Conservation (phyloP, 2,329 filamentous ascomycete genomes). For the Aureobasidium sp. region DNA sequence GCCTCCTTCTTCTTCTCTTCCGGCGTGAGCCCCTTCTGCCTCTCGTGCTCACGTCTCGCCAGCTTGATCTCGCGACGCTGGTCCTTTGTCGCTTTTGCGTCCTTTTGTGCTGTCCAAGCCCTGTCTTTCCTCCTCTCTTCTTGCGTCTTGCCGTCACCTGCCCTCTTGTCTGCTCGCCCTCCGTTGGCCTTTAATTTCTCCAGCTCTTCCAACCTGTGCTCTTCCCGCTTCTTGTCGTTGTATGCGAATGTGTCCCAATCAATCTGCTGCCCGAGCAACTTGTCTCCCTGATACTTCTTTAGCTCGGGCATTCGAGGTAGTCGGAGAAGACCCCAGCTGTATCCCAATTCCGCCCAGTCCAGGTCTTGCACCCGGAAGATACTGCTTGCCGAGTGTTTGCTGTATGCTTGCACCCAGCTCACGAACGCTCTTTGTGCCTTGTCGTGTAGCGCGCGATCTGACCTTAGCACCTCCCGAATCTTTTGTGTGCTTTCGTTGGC, state of each 20-base stretch:
- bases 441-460: slow-evolving; percentile 65
- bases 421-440: slow-evolving; percentile 89
- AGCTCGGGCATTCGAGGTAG: slow-evolving; percentile 90
- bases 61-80: slow-evolving; percentile 26
- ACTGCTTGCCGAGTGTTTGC: slow-evolving; percentile 79
- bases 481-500: slow-evolving; percentile 47
- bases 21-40: slow-evolving; percentile 21
- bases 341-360: slow-evolving; percentile 74
- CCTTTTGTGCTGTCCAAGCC: slow-evolving; percentile 30
- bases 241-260: slow-evolving; percentile 34
- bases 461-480: slow-evolving; percentile 52
- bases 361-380: slow-evolving; percentile 80
- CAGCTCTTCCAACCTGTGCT: slow-evolving; percentile 31
- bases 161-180: slow-evolving; percentile 16
- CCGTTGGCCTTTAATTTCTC: slow-evolving; percentile 17
- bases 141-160: slow-evolving; percentile 24
- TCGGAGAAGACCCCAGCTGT: slow-evolving; percentile 76
- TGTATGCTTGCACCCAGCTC: slow-evolving; percentile 85
- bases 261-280: slow-evolving; percentile 28
- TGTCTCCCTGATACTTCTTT: slow-evolving; percentile 36
- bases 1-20: slow-evolving; percentile 23
- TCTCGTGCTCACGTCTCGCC: slow-evolving; percentile 23
- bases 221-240: slow-evolving; percentile 37
- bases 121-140: slow-evolving; percentile 24
- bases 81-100: slow-evolving; percentile 25